Conservation (phyloP, 768 basidiomycete species). For the Lactarius vividus region DNA sequence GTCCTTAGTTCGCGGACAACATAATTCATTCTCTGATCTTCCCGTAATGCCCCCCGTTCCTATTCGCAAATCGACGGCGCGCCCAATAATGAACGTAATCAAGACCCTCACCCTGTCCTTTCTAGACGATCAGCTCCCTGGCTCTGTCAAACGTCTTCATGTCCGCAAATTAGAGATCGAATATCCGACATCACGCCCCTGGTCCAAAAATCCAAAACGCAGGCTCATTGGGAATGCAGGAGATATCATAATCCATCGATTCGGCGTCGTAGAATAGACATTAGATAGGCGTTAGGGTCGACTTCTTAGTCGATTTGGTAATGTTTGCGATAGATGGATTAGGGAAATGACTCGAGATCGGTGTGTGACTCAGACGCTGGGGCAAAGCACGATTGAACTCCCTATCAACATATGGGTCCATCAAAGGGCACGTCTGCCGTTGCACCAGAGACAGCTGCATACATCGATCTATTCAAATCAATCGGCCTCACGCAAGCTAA, state of each 20-base stretch:
- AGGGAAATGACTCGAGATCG: conserved; percentile 4
- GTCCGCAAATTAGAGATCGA: conserved; percentile 26
- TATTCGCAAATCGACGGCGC: conserved; percentile 16
- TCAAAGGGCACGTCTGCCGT: conserved; percentile 9
- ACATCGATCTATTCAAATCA: conserved; percentile 62
- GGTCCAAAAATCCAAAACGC: conserved; percentile 12
- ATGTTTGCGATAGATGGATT: conserved; percentile 3
- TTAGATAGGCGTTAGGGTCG: not conserved
- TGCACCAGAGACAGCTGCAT: conserved; percentile 38
- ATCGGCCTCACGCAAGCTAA: conserved; percentile 76
- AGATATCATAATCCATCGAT: conserved; percentile 20
- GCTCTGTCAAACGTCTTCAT: conserved; percentile 14
- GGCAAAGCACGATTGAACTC: not conserved
- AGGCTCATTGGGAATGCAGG: conserved; percentile 17
- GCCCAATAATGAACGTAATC: conserved; percentile 26
- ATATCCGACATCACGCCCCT: conserved; percentile 5
- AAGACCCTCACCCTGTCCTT: conserved; percentile 29
- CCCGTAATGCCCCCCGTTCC: conserved; percentile 28
- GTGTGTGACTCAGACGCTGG: not conserved
- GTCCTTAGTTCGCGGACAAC: conserved; percentile 28
- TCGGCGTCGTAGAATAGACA: not conserved
- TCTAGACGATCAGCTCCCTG: conserved; percentile 26
- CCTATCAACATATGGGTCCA: conserved; percentile 14
- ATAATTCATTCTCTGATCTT: conserved; percentile 34
- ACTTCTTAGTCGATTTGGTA: not conserved